Percentiles rank a stretch among this genome's conserved stretches.
Conservation (phyloP, 179 eudicot species). For the Beta lomatogona region DNA sequence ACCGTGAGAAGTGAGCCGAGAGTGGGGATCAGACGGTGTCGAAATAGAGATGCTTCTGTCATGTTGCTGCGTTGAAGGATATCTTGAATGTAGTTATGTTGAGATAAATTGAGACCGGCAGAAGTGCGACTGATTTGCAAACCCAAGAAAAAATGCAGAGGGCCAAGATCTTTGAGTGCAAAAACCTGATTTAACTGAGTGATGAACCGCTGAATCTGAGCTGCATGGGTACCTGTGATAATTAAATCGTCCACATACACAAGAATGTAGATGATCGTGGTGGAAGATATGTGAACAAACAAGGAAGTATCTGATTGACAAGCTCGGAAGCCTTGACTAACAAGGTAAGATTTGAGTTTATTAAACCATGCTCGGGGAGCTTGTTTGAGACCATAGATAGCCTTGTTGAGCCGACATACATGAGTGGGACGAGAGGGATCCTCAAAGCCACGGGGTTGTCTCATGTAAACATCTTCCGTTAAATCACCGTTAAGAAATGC, state of each 20-base stretch:
- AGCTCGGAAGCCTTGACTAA: neutral
- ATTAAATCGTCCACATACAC: constrained; percentile 18
- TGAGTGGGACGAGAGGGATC: neutral
- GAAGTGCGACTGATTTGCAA: neutral
- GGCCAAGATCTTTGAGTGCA: constrained; percentile 1
- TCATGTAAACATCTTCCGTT: neutral
- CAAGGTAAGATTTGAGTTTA: neutral
- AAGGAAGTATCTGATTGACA: neutral
- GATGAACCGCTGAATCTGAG: neutral
- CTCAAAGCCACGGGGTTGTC: neutral
- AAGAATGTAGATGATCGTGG: neutral
- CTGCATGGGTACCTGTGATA: neutral
- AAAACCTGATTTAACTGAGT: neutral
- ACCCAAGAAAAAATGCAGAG: neutral
- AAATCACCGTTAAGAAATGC: constrained; percentile 11
- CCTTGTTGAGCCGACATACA: constrained; percentile 12
- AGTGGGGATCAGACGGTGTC: neutral
- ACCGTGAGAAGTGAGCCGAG: neutral
- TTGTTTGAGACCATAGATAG: constrained; percentile 8
- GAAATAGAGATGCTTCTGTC: too few relatives aligned
- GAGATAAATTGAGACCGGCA: neutral
- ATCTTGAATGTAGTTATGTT: neutral
- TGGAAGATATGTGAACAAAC: neutral
- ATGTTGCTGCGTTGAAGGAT: neutral
- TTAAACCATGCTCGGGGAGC: constrained; percentile 3